Conservation (phyloP, 441 rosid species). For the Omphalea diandra region DNA sequence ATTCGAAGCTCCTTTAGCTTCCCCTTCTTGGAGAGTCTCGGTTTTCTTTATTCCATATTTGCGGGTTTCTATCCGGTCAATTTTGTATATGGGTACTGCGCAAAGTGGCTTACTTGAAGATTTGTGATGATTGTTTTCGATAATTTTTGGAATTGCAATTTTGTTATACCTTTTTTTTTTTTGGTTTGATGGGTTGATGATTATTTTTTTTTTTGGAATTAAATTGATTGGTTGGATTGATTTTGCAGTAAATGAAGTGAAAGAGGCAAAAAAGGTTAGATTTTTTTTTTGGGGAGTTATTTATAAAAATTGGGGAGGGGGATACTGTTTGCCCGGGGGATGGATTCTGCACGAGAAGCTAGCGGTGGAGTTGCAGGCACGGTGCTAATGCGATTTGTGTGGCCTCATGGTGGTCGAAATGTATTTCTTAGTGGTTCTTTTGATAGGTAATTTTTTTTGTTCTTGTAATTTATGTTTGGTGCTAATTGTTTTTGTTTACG, state of each 20-base stretch:
- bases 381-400: conserved; percentile 54
- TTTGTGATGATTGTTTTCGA: too few species aligned
- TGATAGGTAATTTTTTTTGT: conserved; percentile 48
- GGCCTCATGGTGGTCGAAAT: conserved; percentile 41
- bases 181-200: background rate
- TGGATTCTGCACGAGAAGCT: conserved; percentile 49
- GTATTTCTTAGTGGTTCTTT: conserved; percentile 48
- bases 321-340: conserved; percentile 37
- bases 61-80: too few species aligned
- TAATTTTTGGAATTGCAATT: background rate
- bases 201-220: background rate
- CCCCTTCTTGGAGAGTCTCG: conserved; percentile 18
- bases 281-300: background rate
- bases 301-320: conserved; percentile 6
- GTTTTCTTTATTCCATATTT: background rate
- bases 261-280: background rate
- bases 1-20: conserved; percentile 19
- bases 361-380: conserved; percentile 38
- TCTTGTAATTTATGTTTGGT: too few species aligned
- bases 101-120: too few species aligned
- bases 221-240: too few species aligned
- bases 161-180: background rate
- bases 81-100: too few species aligned
- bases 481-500: background rate
- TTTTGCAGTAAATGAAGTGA: conserved; percentile 26